These are phyloP conservation scores for Dothideomycetes sp. DNA, from an alignment of 2,329 filamentous ascomycete species.

Conservation along the genomic window DNA sequence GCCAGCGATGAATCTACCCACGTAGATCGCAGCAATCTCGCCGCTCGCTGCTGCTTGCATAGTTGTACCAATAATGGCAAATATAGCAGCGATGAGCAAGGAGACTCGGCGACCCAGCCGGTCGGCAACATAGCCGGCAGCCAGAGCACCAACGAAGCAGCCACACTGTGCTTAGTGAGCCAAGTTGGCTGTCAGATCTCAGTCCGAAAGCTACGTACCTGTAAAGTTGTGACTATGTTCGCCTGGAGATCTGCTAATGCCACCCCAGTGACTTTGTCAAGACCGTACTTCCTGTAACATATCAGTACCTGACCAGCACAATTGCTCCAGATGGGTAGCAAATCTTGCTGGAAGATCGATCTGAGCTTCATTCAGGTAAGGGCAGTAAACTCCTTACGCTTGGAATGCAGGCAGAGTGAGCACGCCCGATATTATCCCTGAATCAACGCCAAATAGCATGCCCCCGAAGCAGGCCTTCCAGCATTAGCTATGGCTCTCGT, in stretches of 20 bases:
- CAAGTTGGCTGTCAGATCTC: no score
- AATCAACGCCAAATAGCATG: conserved; percentile 56
- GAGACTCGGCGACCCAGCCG: conserved; percentile 43
- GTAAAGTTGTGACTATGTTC: conserved; percentile 61
- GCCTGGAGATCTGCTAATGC: conserved; percentile 46
- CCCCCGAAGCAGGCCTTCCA: conserved; percentile 55
- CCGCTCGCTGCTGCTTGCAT: conserved; percentile 55
- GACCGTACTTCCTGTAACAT: conserved; percentile 47
- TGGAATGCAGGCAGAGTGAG: conserved; percentile 50
- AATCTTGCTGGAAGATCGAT: no score
- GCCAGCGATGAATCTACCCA: conserved; percentile 50
- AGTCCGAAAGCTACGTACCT: no score
- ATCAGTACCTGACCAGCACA: no score
- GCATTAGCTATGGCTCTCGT: conserved; percentile 14
- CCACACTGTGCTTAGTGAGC: no score
- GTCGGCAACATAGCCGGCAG: conserved; percentile 45
- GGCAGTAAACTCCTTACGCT: conserved; percentile 25
- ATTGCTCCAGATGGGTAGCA: no score
- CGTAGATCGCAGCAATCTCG: conserved; percentile 51
- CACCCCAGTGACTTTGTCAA: conserved; percentile 27
- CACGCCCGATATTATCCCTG: conserved; percentile 54
- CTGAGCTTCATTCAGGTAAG: neutral
- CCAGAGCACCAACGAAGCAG: conserved; percentile 53
- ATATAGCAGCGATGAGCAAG: conserved; percentile 44
- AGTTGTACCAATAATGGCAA: conserved; percentile 51